Base-by-base conservation (phyloP, 805 yeast genomes). In the Hanseniaspora taiwanica region DNA sequence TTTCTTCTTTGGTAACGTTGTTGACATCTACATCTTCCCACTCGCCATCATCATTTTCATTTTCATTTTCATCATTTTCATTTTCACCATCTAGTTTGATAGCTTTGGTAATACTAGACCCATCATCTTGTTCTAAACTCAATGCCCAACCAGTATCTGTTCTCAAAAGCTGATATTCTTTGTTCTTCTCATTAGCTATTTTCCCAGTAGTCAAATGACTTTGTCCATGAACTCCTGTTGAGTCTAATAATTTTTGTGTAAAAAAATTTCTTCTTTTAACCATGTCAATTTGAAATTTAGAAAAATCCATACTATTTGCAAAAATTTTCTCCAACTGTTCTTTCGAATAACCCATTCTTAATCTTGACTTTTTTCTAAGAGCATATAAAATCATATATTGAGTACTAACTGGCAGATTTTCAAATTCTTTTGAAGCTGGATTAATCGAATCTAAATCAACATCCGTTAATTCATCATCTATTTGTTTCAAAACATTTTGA, bases 341-440 rank as follows among this genome's bases (percentile, higher is more conserved):
- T 42, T 86, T 83, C 0, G 89, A 68, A 53, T 82, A 87, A 1
- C 99, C 99, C 94, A 91, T 79, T 62, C 99, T 76, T 55, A 91
- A 69, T 43, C 99, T 64, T 0, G 96, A 87, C 45, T 85, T 71
- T 20, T 86, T 62, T 42, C 99, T 59, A 13, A 94, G 69, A 44
- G 83, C 84, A 8, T 91, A 83, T 10, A 91, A 62, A 3, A 85
- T 74, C 72, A 86, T 84, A 54, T 91, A 91, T 54, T 86, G 96
- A 0, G 94, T 78, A 0, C 86, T 73, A 38, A 78, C 63, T 0
- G 98, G 95, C n/a, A 91, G 62, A 17, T 68, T 67, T 10, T 69
- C 66, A 53, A 91, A 91, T 46, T 82, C 86, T 18, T 71, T 61
- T 0, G 96, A 86, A 3, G 76, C 71, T 8, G 96, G 95, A 55